These are phyloP conservation scores for Collybiopsis luxurians DNA, from an alignment of 768 basidiomycete genomes.

Conservation along the genomic window DNA sequence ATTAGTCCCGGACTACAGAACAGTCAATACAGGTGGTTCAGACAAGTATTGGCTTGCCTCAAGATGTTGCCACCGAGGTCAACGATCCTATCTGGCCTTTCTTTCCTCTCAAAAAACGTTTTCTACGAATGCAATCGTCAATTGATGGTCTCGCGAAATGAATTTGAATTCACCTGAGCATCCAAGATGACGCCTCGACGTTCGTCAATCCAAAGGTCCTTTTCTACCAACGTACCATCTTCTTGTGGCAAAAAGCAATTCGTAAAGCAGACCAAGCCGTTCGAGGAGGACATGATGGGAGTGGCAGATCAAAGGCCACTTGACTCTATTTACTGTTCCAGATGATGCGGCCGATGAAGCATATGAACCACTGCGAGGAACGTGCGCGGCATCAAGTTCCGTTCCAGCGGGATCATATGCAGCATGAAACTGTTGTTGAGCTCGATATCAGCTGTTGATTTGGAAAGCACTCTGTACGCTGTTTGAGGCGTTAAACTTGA, in stretches of 20 bases:
- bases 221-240: constrained; percentile 70
- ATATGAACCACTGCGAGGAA: neutral
- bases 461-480: too few relatives aligned
- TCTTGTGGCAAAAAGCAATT: constrained; percentile 81
- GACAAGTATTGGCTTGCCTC: constrained; percentile 38
- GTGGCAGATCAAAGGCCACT: constrained; percentile 1
- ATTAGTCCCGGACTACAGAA: constrained; percentile 72
- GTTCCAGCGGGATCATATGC: too few relatives aligned
- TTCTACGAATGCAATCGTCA: constrained; percentile 36
- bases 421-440: too few relatives aligned
- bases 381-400: too few relatives aligned
- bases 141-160: neutral
- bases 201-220: constrained; percentile 83
- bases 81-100: constrained; percentile 60
- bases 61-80: constrained; percentile 78
- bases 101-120: constrained; percentile 62
- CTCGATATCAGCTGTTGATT: too few relatives aligned
- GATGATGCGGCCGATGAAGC: neutral
- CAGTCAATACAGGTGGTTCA: constrained; percentile 6
- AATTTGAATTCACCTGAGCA: constrained; percentile 50
- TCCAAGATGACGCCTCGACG: constrained; percentile 70
- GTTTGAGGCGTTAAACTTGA: too few relatives aligned
- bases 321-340: neutral
- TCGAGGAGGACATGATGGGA: constrained; percentile 40
- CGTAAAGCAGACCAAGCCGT: constrained; percentile 81